Evolutionary conservation across 768 basidiomycete species (phyloP).

Genomic region (Tephrocybe sp.): DNA sequence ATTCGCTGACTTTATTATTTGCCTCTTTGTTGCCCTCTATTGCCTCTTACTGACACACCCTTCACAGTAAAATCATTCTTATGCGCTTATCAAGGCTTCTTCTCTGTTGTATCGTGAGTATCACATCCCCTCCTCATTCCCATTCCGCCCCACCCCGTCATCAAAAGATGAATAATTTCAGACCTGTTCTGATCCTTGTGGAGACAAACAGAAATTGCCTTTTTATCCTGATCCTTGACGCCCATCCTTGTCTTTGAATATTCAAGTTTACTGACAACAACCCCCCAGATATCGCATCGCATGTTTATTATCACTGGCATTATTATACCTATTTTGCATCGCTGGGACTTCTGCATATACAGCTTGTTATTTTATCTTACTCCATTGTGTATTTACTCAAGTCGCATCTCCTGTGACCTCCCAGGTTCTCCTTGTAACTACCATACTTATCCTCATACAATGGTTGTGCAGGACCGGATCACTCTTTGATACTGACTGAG

Average conservation of each 20-base stretch:
- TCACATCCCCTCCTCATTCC: conserved; percentile 1
- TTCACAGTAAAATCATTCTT: conserved; percentile 1
- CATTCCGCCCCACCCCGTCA: conserved; percentile 13
- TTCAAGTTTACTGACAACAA: background rate
- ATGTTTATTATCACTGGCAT: background rate
- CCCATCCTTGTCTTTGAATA: background rate
- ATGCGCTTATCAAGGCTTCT: conserved; percentile 1
- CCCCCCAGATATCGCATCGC: conserved; percentile 3
- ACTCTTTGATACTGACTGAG: too few species aligned
- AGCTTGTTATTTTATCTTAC: background rate
- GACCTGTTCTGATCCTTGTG: conserved; percentile 68
- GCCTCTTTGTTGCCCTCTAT: conserved; percentile 4
- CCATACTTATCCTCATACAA: background rate
- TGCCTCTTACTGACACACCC: conserved; percentile 16
- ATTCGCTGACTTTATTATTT: conserved; percentile 35
- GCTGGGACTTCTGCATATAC: background rate
- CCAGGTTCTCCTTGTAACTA: too few species aligned
- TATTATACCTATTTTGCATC: conserved; percentile 1
- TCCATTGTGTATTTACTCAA: too few species aligned
- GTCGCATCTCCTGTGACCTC: too few species aligned
- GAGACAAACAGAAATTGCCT: conserved; percentile 59
- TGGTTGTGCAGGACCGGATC: too few species aligned
- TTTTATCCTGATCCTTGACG: conserved; percentile 21
- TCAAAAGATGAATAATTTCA: conserved; percentile 52
- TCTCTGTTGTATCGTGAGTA: conserved; percentile 35